Base-by-base conservation (phyloP, 1,284 basidiomycete species). In the Cutaneotrichosporon sp. region DNA sequence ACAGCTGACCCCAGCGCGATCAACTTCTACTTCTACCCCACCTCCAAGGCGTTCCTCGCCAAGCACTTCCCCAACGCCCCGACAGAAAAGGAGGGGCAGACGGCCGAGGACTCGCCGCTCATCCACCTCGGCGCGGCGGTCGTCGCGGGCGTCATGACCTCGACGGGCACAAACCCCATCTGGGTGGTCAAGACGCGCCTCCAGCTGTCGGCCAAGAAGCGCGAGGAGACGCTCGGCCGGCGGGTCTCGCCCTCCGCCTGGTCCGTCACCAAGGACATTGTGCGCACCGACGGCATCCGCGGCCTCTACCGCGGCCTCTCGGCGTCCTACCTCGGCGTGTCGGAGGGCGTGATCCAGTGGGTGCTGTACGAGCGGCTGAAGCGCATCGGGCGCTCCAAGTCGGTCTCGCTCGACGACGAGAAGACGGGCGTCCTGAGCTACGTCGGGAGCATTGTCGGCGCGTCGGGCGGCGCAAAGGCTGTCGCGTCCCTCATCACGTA, bases 11-110 rank as follows among this genome's bases (percentile, higher is more conserved):
- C 6, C 67, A 82, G 83, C 53, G 82, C 93, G 7, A 98, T 99
- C 83, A 95, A 97, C 80, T 99, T 99, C 80, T 99, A 91, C 83
- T 91, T 92, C 16, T 99, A 99, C 72, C 97, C 95, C 22, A 99
- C 97, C 72, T 93, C 94, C 54, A 99, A 99, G 79, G 88, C 89
- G 47, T 80, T 95, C 64, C 89, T 97, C 55, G 92, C 95, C 13
- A 84, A 90, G 54, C 77, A 83, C 20, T 92, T 97, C 80, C 79
- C 79, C 1, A 73, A 74, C 63, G 73, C 75, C 16, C 73, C 72
- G 18, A 68, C 67, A 11, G 73, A 70, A 38, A 92, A 95, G 73
- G 71, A 87, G 11, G 75, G 72, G 0, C 75, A 75, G 60, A 74
- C 75, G 25, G 91, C 94, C 1, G 80, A 86, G 63, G 93, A 97